Conservation (phyloP, 441 rosid species). For the Pelargonium myrrhifolium region DNA sequence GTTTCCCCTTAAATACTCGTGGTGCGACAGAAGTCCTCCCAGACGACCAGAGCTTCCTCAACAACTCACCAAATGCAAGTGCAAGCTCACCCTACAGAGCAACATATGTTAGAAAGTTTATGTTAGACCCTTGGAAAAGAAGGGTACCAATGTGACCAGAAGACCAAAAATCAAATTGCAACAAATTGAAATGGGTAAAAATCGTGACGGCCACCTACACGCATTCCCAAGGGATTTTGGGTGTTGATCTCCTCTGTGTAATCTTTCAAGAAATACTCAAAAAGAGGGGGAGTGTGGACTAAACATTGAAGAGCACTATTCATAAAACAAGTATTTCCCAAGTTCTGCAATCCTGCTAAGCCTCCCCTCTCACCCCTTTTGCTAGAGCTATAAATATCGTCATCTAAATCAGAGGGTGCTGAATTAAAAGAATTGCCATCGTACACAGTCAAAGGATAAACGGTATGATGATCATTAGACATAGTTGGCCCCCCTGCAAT, state of each 20-base stretch:
- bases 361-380: conserved; percentile 61
- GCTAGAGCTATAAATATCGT: conserved; percentile 37
- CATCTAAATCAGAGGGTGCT: conserved; percentile 29
- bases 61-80: conserved; percentile 60
- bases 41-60: conserved; percentile 72
- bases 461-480: conserved; percentile 30
- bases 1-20: conserved; percentile 59
- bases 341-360: conserved; percentile 65
- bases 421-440: conserved; percentile 45
- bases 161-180: conserved; percentile 5
- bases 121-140: too few relatives aligned
- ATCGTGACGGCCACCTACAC: conserved; percentile 34
- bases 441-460: conserved; percentile 27
- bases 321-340: conserved; percentile 78
- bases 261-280: conserved; percentile 69
- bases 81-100: conserved; percentile 86
- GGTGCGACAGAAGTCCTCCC: conserved; percentile 57
- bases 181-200: conserved; percentile 5
- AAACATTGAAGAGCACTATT: conserved; percentile 72
- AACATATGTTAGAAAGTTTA: too few relatives aligned
- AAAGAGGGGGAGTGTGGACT: conserved; percentile 65
- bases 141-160: neutral
- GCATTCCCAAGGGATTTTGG: conserved; percentile 66
- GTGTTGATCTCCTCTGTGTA: conserved; percentile 58
- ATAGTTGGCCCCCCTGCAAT: conserved; percentile 44